phyloP scores from a whole-genome alignment of 2,329 filamentous ascomycete species.

The Trichocomaceae sp. region DNA sequence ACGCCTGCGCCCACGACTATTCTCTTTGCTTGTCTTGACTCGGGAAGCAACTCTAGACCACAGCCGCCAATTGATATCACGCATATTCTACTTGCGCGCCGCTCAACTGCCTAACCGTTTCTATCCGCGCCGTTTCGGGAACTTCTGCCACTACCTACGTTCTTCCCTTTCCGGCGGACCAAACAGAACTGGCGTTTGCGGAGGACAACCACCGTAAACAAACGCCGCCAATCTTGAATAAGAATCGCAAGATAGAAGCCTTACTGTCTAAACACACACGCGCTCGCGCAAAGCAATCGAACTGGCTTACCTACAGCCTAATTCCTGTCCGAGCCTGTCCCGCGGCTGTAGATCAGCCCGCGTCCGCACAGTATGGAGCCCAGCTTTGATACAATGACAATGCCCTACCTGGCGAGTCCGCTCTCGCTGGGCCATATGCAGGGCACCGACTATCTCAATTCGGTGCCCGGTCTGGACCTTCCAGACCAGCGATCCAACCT shows the following conservation, averaged over 20 bases:
- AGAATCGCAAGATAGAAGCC: neutral
- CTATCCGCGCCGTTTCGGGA: conserved; percentile 8
- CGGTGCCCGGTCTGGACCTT: conserved; percentile 48
- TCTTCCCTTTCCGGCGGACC: conserved; percentile 9
- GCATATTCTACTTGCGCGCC: neutral
- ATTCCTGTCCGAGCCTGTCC: neutral
- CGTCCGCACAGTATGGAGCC: conserved; percentile 39
- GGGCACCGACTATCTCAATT: conserved; percentile 41
- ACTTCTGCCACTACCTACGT: neutral
- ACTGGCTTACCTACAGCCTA: neutral
- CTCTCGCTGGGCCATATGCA: conserved; percentile 50
- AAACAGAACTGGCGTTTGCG: conserved; percentile 7
- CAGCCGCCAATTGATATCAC: neutral
- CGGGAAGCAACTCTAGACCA: neutral
- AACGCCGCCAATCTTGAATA: neutral
- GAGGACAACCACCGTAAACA: conserved; percentile 3
- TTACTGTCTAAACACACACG: neutral
- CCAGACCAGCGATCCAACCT: conserved; percentile 55
- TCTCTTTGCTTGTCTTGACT: neutral
- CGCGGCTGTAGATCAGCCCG: conserved; percentile 8
- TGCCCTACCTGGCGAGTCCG: conserved; percentile 57
- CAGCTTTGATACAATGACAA: conserved; percentile 55
- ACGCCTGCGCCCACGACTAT: neutral
- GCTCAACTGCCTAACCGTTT: neutral
- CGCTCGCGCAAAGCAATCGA: neutral